These are phyloP conservation scores for Zygoascus tannicola DNA, from an alignment of 805 yeast species.

Conservation along the genomic window DNA sequence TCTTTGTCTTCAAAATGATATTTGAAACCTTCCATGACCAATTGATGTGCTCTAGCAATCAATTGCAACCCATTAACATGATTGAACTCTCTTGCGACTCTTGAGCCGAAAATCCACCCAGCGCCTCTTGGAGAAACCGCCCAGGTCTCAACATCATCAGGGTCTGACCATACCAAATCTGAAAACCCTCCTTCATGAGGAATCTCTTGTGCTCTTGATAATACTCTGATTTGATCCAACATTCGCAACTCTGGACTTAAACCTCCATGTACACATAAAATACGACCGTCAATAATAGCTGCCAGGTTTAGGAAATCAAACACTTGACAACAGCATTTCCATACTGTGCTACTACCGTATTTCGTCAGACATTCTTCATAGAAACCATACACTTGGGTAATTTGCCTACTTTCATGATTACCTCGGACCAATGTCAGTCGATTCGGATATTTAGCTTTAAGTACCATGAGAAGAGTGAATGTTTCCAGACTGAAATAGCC, in stretches of 20 bases:
- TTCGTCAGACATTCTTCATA: slow-evolving; percentile 91
- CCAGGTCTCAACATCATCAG: slow-evolving; percentile 97
- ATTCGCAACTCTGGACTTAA: slow-evolving; percentile 93
- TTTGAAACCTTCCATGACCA: slow-evolving; percentile 97
- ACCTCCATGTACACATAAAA: slow-evolving; percentile 95
- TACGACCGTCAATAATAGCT: slow-evolving; percentile 91
- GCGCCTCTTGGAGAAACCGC: slow-evolving; percentile 98
- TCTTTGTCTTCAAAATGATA: slow-evolving; percentile 94
- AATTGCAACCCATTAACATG: slow-evolving; percentile 82
- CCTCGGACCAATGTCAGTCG: slow-evolving; percentile 89
- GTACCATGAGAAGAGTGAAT: slow-evolving; percentile 84
- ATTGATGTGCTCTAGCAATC: slow-evolving; percentile 94
- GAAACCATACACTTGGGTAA: slow-evolving; percentile 97
- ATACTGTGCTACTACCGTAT: slow-evolving; percentile 88
- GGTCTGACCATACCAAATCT: slow-evolving; percentile 96
- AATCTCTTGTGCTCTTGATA: slow-evolving; percentile 93
- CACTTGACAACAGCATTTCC: slow-evolving; percentile 95
- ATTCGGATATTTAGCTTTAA: slow-evolving; percentile 80
- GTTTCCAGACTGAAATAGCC: slow-evolving; percentile 96
- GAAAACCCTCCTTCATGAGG: slow-evolving; percentile 99
- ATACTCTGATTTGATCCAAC: slow-evolving; percentile 91
- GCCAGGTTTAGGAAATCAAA: slow-evolving; percentile 90
- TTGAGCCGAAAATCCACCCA: slow-evolving; percentile 94
- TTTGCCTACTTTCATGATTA: slow-evolving; percentile 95
- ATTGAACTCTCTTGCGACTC: slow-evolving; percentile 91